Evolutionary conservation across 805 yeast species (phyloP), one percentile per base, ranked within the genome.

Genomic region (Pichia rugopelliculosa): DNA sequence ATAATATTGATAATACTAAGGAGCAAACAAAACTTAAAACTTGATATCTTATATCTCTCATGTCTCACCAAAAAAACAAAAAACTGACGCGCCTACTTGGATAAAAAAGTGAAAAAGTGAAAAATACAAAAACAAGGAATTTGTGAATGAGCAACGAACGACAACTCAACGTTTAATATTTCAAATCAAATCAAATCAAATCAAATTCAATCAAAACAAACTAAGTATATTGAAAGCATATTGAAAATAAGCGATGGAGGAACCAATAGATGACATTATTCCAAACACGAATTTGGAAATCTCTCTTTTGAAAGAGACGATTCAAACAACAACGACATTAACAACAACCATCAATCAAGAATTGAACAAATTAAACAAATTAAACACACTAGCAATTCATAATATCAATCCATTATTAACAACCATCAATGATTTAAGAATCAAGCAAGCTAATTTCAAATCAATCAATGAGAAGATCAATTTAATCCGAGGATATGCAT

Each of bases 401-500:
- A 73, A 85, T 22, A 79, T 91, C 56, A 76, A 78, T 43, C 96
- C 97, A 0, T 77, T 87, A 41, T 72, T 85, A 36, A 72, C 74
- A 8, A 79, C 79, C 48, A 83, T 85, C 43, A 78, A 77, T 53
- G 68, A 71, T 46, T 62, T 84, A 48, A 77, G 77, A 36, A 62
- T 71, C 1, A 73, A 79, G 52, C 82, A 80, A 55, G 61, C 67
- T 37, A 82, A 82, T 53, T 75, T 82, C 42, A 81, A 79, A 42
- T 71, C 74, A 26, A 77, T 82, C 3, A 61, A 79, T 45, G 64
- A 65, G 34, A 64, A 78, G 10, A 30, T 30, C 18, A 30, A 30
- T n/a, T 1, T 30, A 6, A 15, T 30, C 3, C 15, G 18, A n/a
- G 34, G 18, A 4, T 30, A 30, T 30, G 34, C 34, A 30, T 8